Percentiles rank a stretch among this genome's conserved stretches.
These are phyloP conservation scores for Leccinellum albellum DNA, from an alignment of 768 basidiomycete species.

Conservation along the genomic window DNA sequence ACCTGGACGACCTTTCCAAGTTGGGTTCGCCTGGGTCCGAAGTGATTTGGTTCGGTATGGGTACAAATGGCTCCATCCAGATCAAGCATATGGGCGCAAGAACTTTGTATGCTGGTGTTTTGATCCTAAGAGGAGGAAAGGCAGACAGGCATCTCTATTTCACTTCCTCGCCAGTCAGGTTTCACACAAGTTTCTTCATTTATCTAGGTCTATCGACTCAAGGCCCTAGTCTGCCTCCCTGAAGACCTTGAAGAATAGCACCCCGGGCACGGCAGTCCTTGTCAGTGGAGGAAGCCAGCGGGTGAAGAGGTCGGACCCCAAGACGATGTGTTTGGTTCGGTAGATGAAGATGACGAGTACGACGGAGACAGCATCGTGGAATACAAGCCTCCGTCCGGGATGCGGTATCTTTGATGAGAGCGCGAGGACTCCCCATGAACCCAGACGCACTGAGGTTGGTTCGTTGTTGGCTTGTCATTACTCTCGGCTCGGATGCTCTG, in stretches of 20 bases:
- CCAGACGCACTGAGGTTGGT: no score
- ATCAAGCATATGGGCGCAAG: constrained; percentile 9
- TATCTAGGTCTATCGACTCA: constrained; percentile 3
- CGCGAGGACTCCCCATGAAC: not conserved
- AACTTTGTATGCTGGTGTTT: constrained; percentile 14
- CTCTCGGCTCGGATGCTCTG: no score
- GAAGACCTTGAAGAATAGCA: no score
- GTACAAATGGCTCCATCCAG: constrained; percentile 15
- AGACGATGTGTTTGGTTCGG: constrained; percentile 10
- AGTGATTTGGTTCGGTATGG: constrained; percentile 17
- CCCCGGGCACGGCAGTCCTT: constrained; percentile 1
- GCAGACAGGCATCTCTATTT: constrained; percentile 5
- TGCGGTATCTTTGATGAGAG: not conserved
- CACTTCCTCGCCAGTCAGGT: not conserved
- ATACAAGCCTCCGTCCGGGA: not conserved
- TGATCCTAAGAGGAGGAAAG: not conserved
- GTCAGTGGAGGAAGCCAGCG: no score
- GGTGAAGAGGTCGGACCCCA: constrained; percentile 6
- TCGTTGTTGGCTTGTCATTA: no score
- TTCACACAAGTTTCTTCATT: not conserved
- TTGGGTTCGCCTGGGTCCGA: constrained; percentile 23
- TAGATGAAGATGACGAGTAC: constrained; percentile 5
- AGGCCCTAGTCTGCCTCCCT: constrained; percentile 11
- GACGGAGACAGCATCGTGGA: constrained; percentile 4
- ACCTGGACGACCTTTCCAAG: constrained; percentile 12